Base-by-base conservation (phyloP, 495 filamentous ascomycete species). In the Achaetomiella virescens region DNA sequence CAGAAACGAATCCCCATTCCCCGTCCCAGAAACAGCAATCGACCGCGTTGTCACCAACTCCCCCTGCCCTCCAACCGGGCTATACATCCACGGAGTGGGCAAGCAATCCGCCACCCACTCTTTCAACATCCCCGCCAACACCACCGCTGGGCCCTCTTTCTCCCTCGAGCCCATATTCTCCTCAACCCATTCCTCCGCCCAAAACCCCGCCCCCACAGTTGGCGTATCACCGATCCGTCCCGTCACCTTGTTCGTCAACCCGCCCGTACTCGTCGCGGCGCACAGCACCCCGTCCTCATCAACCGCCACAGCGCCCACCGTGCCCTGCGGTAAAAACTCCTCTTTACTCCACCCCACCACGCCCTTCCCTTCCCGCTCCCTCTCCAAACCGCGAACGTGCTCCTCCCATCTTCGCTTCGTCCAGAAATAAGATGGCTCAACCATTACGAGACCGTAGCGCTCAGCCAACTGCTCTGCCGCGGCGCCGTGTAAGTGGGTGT, bases 1-100 rank as follows among this genome's bases (percentile, higher is more conserved):
- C 2, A 96, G 78, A 65, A 95, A 96, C 0, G 89, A 89, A 64
- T 96, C 91, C 1, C 91, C 91, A 58, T 96, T 95, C 4, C 91
- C 91, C 0, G 91, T 95, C 1, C 90, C 90, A 0, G 89, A 93
- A 31, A 93, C 72, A 8, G 82, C 91, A 6, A 91, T 75, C 0
- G 84, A 83, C 17, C 82, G 66, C 6, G 73, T 79, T 6, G 65
- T 70, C n/a, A 43, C 53, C 31, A 65, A 11, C 9, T 42, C 38
- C 9, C 10, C 43, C 17, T 1, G 33, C n/a, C 6, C 2, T 37
- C 14, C 48, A 40, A 9, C 35, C 40, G 75, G 75, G 14, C 46
- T 52, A 41, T 77, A 76, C 20, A 66, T 0, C 25, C 64, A 71
- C 0, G 73, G 74, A 6, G 66, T 69, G 8, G 79, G 75, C 14